Base-by-base conservation (phyloP, 2,329 filamentous ascomycete genomes). In the Cordyceps farinosa region DNA sequence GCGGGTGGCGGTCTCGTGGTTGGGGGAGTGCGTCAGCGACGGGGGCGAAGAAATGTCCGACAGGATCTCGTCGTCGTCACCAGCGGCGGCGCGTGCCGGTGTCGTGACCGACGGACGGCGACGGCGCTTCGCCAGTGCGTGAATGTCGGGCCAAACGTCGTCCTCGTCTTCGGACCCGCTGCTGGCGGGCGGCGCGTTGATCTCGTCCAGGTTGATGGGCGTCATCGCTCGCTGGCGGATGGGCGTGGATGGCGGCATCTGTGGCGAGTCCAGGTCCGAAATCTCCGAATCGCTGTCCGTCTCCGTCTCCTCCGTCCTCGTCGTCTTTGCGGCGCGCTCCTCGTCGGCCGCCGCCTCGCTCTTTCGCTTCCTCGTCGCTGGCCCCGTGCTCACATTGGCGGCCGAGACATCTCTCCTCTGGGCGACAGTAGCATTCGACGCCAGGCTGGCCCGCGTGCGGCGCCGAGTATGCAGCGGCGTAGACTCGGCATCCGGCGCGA, bases 11-110 rank as follows among this genome's bases (percentile, higher is more conserved):
- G 58, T 66, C 1, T 74, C 72, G 65, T 78, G 81, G 68, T 88
- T 88, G 38, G 87, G 87, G 0, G 87, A 89, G 69, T 89, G 86
- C 4, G 86, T 89, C 4, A 89, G 77, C 0, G 87, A 88, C 0
- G 87, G 87, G 0, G 86, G 87, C 2, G 86, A 88, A 1, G 87
- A 88, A 11, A 85, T 75, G 52, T 85, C 80, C 0, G 83, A 86
- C n/a, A 77, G 67, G 11, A 61, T 55, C 22, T 48, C 59, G 65
- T 78, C 74, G 51, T 63, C 61, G 1, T 34, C 36, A 7, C 27
- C 34, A 5, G 30, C 55, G 17, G 78, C 78, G 30, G 77, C 71
- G 8, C 72, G 71, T 22, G 73, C 64, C 7, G 78, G 77, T 1
- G 78, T 79, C 15, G 72, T 72, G 15, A 73, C 66, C 2, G 77